Conservation (phyloP, 371 early-diverging fungal genomes). For the Lichtheimia ornata region DNA sequence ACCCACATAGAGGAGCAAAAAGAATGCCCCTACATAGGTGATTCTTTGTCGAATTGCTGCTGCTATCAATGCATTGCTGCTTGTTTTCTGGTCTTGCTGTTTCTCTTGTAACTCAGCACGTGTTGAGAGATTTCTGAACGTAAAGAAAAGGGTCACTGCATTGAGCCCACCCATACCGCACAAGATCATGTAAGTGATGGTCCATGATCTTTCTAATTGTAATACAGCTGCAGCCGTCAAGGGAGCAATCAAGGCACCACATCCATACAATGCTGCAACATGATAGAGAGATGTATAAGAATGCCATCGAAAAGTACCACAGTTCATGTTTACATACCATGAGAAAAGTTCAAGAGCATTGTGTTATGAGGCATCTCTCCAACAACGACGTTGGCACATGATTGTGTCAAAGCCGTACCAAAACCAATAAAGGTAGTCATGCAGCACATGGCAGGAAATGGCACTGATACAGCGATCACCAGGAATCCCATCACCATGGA, state of each 20-base stretch:
- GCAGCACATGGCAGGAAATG: constrained; percentile 25
- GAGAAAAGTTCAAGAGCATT: constrained; percentile 19
- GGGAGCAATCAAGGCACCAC: constrained; percentile 26
- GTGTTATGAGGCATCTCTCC: constrained; percentile 22
- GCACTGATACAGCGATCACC: constrained; percentile 17
- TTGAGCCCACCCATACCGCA: constrained; percentile 15
- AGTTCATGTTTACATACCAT: constrained; percentile 12
- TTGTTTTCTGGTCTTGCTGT: not conserved
- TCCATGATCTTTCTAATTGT: constrained; percentile 12
- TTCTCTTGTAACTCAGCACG: constrained; percentile 4
- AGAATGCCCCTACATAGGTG: constrained; percentile 20
- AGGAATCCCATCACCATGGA: constrained; percentile 9
- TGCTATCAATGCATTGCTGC: constrained; percentile 1
- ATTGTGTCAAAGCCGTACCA: constrained; percentile 17
- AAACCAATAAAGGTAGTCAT: constrained; percentile 23
- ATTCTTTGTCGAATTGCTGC: constrained; percentile 13
- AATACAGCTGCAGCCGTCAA: constrained; percentile 22
- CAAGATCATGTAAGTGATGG: constrained; percentile 19
- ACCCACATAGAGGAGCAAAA: constrained; percentile 28
- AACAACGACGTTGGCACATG: constrained; percentile 24
- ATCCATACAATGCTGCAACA: constrained; percentile 24
- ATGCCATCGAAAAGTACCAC: not conserved
- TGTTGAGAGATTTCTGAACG: constrained; percentile 6
- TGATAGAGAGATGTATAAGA: not conserved
- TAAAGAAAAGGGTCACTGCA: not conserved